Base-by-base conservation (phyloP, 352 stramenopile species). In the Globisporangium apiculatum region DNA sequence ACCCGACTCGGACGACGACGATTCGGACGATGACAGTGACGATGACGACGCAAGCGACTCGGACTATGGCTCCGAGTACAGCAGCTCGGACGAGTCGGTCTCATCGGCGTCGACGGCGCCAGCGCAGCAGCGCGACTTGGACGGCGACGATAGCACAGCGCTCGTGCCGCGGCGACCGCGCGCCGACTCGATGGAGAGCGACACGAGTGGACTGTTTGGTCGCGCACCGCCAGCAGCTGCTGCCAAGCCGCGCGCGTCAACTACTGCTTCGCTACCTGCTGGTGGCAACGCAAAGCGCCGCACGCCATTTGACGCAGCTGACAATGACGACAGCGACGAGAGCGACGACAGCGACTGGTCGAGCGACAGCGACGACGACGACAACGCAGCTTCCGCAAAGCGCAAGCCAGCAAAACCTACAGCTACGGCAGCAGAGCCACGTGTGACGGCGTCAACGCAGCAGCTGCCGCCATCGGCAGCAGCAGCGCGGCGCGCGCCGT, bases 151-250 rank as follows among this genome's bases (percentile, higher is more conserved):
- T 0, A 65, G 57, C 18, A 24, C 18, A 24, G 18, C 18, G 18
- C 18, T 24, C 18, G 18, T 24, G 18, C 18, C 18, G 18, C 18
- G 18, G 15, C 48, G 57, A 1, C 56, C 55, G 47, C 74, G 76
- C 6, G 60, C 65, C 4, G 61, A 72, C 41, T 89, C 76, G 0
- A 66, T 79, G 7, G 76, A 87, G 48, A 86, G 75, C 46, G 68
- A 82, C 50, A 76, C 67, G 0, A 87, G 73, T 43, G 76, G 77
- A 7, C 53, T 87, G 15, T 90, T 87, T 65, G 77, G 77, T 6
- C 66, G 75, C 7, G 61, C 71, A 0, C 66, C 67, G 2, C 62
- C 68, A 52, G n/a, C 57, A 17, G 51, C 7, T 6, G 46, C 75
- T 4, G 53, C 61, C 3, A 58, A 55, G 12, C 59, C 68, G 9